Conservation (phyloP, 78 protist species). For the Dictyostelium intermedium region DNA sequence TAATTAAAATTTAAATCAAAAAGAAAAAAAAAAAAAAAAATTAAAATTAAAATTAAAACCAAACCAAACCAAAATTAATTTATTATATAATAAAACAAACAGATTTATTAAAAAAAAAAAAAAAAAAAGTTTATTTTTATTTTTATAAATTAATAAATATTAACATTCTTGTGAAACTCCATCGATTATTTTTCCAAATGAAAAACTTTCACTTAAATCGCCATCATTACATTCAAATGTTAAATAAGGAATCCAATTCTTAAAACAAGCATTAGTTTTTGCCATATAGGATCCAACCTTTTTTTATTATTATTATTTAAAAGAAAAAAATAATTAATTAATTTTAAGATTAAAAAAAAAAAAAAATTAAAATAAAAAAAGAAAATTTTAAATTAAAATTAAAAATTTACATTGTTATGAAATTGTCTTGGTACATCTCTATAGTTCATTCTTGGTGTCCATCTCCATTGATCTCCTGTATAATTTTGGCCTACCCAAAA, state of each 20-base stretch:
- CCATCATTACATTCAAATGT: not conserved
- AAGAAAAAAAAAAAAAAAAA: not conserved
- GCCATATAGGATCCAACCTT: not conserved
- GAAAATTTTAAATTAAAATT: too few species aligned
- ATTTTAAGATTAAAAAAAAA: not conserved
- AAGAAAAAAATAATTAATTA: not conserved
- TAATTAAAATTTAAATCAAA: not conserved
- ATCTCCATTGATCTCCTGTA: not conserved
- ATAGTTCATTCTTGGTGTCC: not conserved
- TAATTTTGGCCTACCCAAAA: not conserved
- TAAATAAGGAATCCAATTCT: not conserved
- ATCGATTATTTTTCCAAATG: conserved; percentile 6
- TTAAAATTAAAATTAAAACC: not conserved
- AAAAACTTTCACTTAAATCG: not conserved
- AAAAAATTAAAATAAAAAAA: too few species aligned
- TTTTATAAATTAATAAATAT: not conserved
- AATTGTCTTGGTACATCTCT: conserved; percentile 8
- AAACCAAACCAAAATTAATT: not conserved
- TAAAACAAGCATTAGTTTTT: not conserved
- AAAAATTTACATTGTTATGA: not conserved
- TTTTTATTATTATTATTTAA: not conserved
- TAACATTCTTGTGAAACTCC: not conserved
- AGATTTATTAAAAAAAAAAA: not conserved
- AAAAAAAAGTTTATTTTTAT: not conserved
- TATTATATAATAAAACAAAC: not conserved